Conservation (phyloP, 2,329 filamentous ascomycete genomes). For the Hypoxylon sp. region DNA sequence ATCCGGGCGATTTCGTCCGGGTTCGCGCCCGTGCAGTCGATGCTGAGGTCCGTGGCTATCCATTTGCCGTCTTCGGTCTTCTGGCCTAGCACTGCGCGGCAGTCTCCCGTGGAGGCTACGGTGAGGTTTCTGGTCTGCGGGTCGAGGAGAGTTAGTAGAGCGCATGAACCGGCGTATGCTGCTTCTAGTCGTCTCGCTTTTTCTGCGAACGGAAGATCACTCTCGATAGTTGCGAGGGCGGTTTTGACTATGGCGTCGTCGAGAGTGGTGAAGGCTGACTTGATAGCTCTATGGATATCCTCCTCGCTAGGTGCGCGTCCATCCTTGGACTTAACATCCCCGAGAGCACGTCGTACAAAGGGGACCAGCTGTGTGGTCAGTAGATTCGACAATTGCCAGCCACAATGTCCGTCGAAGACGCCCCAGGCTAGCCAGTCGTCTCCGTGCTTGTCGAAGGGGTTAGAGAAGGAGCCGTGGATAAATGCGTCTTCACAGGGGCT, state of each 20-base stretch:
- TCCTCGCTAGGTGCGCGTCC: constrained; percentile 41
- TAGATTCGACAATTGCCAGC: constrained; percentile 56
- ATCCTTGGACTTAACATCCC: constrained; percentile 37
- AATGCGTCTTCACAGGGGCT: constrained; percentile 55
- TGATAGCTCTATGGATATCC: constrained; percentile 56
- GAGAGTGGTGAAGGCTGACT: constrained; percentile 57
- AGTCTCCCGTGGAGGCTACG: constrained; percentile 78
- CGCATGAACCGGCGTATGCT: constrained; percentile 53
- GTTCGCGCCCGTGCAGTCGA: constrained; percentile 78
- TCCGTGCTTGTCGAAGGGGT: constrained; percentile 42
- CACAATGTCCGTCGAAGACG: constrained; percentile 57
- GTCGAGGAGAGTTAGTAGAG: constrained; percentile 71
- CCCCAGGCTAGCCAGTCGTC: constrained; percentile 55
- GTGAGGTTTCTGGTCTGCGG: constrained; percentile 66
- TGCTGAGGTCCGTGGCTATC: constrained; percentile 68
- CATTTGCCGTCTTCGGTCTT: constrained; percentile 64
- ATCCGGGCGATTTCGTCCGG: constrained; percentile 70
- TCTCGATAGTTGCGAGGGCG: constrained; percentile 51
- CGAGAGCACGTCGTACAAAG: constrained; percentile 51
- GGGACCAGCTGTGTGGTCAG: constrained; percentile 53
- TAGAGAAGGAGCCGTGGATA: constrained; percentile 54
- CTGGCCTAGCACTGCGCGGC: constrained; percentile 73
- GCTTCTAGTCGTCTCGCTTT: constrained; percentile 52
- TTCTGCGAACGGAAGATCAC: constrained; percentile 51
- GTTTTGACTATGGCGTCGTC: constrained; percentile 56